Conservation (phyloP, 768 basidiomycete species). For the Obba rivulosa region DNA sequence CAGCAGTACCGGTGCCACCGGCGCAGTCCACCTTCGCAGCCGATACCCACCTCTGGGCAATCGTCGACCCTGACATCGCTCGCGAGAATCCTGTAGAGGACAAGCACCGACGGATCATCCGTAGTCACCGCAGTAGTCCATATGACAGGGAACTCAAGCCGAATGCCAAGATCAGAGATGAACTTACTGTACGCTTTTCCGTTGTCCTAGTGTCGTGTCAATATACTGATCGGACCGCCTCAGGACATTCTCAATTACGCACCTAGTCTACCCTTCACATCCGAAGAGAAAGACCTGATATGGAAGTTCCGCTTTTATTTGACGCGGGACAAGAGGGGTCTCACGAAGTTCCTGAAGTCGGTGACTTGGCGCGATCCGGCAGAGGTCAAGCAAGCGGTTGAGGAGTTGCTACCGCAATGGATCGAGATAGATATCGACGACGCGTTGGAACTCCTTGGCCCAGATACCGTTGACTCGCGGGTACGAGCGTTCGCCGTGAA, state of each 20-base stretch:
- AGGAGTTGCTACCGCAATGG: conserved; percentile 93
- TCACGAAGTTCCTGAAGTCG: conserved; percentile 96
- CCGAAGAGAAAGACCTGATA: conserved; percentile 92
- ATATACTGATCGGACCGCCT: background rate
- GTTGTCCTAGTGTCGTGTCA: background rate
- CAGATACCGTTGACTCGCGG: conserved; percentile 82
- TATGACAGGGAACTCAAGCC: conserved; percentile 96
- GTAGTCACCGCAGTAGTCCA: conserved; percentile 92
- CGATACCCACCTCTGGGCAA: conserved; percentile 77
- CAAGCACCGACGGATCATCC: conserved; percentile 89
- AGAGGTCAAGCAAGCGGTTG: conserved; percentile 97
- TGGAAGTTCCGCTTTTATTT: conserved; percentile 99
- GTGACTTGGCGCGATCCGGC: conserved; percentile 96
- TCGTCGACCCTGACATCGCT: conserved; percentile 85
- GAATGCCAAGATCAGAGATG: conserved; percentile 92
- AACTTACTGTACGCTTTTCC: conserved; percentile 63
- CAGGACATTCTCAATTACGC: conserved; percentile 90
- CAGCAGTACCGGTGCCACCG: conserved; percentile 36
- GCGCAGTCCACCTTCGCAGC: conserved; percentile 41
- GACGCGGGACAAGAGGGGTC: conserved; percentile 82
- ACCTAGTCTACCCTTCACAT: conserved; percentile 78
- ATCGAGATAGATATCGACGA: conserved; percentile 96
- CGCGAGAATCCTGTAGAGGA: conserved; percentile 97
- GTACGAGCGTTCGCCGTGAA: conserved; percentile 93
- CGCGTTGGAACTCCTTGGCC: conserved; percentile 90